Base-by-base conservation (phyloP, 306 rosid genomes). In the Potentilla sterilis region DNA sequence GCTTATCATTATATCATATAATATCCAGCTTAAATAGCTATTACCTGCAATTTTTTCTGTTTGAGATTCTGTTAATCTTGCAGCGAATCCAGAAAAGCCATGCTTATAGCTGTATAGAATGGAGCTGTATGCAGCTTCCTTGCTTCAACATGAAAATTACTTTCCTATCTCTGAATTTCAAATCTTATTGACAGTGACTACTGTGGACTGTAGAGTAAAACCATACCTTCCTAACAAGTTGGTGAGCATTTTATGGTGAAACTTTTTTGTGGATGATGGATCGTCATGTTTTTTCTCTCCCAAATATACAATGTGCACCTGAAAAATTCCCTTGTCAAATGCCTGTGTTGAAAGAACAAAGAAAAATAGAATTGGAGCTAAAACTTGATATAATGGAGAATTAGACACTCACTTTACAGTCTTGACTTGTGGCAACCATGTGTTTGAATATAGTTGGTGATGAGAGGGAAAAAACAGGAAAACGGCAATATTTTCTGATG, bases 21-120 rank as follows among this genome's bases (percentile, higher is more conserved):
- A 54, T 75, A 22, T 54, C 35, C 54, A 65, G 61, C 35, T 37
- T 59, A 82, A 71, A 57, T 72, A 52, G 28, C 69, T 47, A 5
- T 63, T 85, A 89, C 91, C 81, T 42, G 87, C 90, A 73, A 87
- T 82, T 69, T 78, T 80, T 78, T 88, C 84, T 18, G 89, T 93
- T 78, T 92, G 87, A 73, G 83, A 78, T 68, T 88, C 82, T 48
- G 93, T 88, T 69, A 90, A 67, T 83, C 86, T 88, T 69, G 96
- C 97, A 12, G 97, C 93, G 80, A 90, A 92, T 21, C 96, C 97
- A 75, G 97, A 92, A 83, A 90, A 90, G 18, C 97, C 96, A 79
- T 92, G 90, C 82, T 76, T 88, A 34, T 92, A 92, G 88, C 96
- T 90, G 78, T 92, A 92, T 49, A 92, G 83, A 75, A 92, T 82